Evolutionary conservation across 176 grass and related monocot species (phyloP), one percentile per base, ranked within the genome.

Genomic region (Carex kokanica): DNA sequence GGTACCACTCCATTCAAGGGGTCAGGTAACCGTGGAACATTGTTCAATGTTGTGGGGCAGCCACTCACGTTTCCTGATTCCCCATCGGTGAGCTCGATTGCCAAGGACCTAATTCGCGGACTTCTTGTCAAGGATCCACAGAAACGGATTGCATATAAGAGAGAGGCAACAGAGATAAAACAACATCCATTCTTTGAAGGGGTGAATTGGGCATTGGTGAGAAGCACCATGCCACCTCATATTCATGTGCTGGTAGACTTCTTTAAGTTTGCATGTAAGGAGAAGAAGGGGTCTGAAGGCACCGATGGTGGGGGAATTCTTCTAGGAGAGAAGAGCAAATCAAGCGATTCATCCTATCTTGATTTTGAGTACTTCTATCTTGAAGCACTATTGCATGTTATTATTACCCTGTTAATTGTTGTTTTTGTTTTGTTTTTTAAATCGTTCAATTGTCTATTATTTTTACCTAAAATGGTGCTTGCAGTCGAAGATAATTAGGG

Each of bases 1-100:
- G 94, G 94, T 45, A 87, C 86, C n/a, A 97, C 94, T 20, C 94
- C 94, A 1, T 97, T 97, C 91, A 94, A 97, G 88, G 94, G 94
- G 34, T 94, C 94, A 11, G 88, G 91, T 3, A 94, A 97, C 84
- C 88, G 94, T 38, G 94, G 91, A 25, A 97, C 94, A 41, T 88
- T 97, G 7, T 91, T 94, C 84, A 97, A 97, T 55, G 91, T 97
- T 71, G 86, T 97, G 8, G 94, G 91, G 24, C 94, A 94, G 88
- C 94, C 94, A 17, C 84, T 97, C 49, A 89, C 88, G 17, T 97
- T 97, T 81, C 94, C 91, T 6, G 94, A 97, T 58, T 47, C 60
- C 8, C 94, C 94, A 23, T 6, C 69, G 0, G 86, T 83, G 34
- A 97, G 90, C 85, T 75, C 86, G n/a, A 86, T 89, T 20, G 91